Base-by-base conservation (phyloP, 2,329 filamentous ascomycete genomes). In the Aureobasidium sp. region DNA sequence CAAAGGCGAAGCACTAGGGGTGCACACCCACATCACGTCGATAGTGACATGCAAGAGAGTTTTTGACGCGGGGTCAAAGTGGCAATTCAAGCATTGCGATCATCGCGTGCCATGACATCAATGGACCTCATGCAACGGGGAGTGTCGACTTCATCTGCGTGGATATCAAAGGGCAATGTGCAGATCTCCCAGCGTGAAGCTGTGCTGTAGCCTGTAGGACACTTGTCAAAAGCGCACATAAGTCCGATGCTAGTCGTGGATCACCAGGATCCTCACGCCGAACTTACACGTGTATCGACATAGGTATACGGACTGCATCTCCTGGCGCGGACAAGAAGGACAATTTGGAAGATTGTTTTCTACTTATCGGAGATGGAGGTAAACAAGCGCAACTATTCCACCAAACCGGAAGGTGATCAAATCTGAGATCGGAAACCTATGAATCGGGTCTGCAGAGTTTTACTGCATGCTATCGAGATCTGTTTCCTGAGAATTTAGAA, bases 381-480 rank as follows among this genome's bases (percentile, higher is more conserved):
- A 10, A 10, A 36, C 29, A 32, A 32, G 29, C 51, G 37, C 26
- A 20, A 32, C 15, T 2, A 55, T 29, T 15, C 37, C 36, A 55
- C 51, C 13, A 55, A 43, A 55, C 51, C 37, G 51, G 51, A 55
- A 55, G 51, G 51, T 43, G 51, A 26, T 55, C n/a, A 29, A 39
- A 43, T 27, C 13, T 2, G 37, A 17, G 20, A 29, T 43, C 27
- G 24, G 26, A 27, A 43, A 43, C 39, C 41, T 41, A 26, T 36
- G 39, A 57, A 24, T 57, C 41, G 26, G 27, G 6, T 41, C 15
- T 39, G 53, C 53, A 57, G 53, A 57, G 52, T 29, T 57, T 57
- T 57, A 44, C 36, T 27, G 29, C 27, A 32, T 43, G 20, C 27
- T n/a, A 57, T 57, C 53, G 53, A 46, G 53, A 57, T 57, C 53